phyloP scores from a whole-genome alignment of 1,284 basidiomycete genomes.

The Inonotus obliquus region DNA sequence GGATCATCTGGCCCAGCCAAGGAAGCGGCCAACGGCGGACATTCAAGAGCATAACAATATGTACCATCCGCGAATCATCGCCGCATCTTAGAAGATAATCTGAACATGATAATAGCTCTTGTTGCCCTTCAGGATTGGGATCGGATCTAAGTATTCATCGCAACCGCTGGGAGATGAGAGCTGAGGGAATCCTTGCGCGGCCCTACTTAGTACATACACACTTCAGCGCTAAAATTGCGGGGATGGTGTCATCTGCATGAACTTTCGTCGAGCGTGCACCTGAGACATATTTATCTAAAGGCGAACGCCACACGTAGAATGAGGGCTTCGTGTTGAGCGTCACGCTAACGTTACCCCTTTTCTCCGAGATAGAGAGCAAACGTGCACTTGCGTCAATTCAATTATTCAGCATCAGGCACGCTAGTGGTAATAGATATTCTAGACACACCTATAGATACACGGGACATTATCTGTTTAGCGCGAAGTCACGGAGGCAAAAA shows the following conservation, averaged over 20 bases:
- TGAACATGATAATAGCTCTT: no score
- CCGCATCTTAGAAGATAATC: no score
- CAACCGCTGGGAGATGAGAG: no score
- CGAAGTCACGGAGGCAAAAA: background rate
- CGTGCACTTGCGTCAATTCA: background rate
- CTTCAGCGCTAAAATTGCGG: no score
- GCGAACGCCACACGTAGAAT: background rate
- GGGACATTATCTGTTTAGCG: background rate
- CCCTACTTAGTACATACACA: no score
- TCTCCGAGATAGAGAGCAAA: background rate
- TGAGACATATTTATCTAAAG: background rate
- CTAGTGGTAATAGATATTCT: background rate
- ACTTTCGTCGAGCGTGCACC: background rate
- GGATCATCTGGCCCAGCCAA: background rate
- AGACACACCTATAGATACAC: conserved; percentile 1
- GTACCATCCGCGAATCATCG: no score
- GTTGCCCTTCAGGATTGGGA: no score
- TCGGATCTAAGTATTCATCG: no score
- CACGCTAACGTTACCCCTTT: background rate
- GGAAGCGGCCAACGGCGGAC: background rate
- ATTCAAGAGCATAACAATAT: background rate
- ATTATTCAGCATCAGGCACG: background rate
- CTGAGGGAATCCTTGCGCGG: no score
- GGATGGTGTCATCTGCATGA: background rate
- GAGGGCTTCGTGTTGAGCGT: background rate